Evolutionary conservation across 352 stramenopile species (phyloP).

Genomic region (Globisporangium nagaii): DNA sequence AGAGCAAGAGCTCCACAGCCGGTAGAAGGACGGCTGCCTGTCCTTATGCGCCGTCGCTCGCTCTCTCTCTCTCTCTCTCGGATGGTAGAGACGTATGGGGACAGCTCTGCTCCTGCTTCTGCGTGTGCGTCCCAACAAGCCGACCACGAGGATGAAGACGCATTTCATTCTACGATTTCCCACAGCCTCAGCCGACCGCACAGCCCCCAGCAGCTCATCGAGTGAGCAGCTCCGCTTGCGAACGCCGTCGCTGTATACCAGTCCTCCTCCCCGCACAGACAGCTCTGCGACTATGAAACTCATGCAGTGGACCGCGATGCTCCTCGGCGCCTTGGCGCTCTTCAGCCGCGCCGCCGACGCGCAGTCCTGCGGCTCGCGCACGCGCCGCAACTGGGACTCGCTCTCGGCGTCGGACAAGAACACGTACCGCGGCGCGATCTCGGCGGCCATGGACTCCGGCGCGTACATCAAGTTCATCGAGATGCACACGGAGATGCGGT

Average conservation of each 20-base stretch:
- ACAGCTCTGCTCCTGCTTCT: neutral
- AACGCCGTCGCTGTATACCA: too few relatives aligned
- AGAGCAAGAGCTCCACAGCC: too few relatives aligned
- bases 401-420: slow-evolving; percentile 12
- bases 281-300: neutral
- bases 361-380: slow-evolving; percentile 5
- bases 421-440: slow-evolving; percentile 12
- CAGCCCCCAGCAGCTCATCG: too few relatives aligned
- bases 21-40: too few relatives aligned
- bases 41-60: too few relatives aligned
- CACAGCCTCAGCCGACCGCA: neutral
- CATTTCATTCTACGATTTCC: slow-evolving; percentile 1
- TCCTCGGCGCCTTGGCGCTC: neutral
- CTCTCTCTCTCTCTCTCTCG: neutral
- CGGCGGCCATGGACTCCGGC: slow-evolving; percentile 17
- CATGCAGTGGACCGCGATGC: neutral
- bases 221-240: too few relatives aligned
- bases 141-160: too few relatives aligned
- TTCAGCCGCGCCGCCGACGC: too few relatives aligned
- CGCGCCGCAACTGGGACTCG: slow-evolving; percentile 17
- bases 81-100: neutral
- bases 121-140: too few relatives aligned
- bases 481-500: too few relatives aligned
- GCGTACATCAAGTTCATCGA: too few relatives aligned
- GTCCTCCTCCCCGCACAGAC: neutral